Conservation (phyloP, 2,329 filamentous ascomycete species). For the Ophiostoma tasmaniense region DNA sequence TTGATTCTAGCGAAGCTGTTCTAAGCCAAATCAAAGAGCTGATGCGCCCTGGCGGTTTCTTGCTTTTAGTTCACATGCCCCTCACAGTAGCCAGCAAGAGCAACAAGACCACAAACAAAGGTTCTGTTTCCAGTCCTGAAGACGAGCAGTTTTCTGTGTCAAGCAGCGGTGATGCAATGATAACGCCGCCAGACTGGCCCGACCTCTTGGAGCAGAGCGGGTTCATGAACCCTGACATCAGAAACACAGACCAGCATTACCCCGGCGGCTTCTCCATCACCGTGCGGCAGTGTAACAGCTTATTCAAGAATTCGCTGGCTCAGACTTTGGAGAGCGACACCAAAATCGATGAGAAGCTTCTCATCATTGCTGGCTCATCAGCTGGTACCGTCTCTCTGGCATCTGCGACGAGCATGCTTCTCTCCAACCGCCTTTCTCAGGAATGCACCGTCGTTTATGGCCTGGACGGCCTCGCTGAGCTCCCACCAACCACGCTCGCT, state of each 20-base stretch:
- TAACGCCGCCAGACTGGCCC: slow-evolving; percentile 29
- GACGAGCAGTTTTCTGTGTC: neutral
- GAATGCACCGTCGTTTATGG: neutral
- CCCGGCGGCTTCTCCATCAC: slow-evolving; percentile 30
- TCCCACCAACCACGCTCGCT: neutral
- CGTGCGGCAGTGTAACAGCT: slow-evolving; percentile 30
- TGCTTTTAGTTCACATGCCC: slow-evolving; percentile 26
- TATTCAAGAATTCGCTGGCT: slow-evolving; percentile 18
- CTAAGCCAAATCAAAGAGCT: slow-evolving; percentile 19
- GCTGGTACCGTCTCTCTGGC: neutral
- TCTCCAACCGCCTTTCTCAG: neutral
- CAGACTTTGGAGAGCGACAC: neutral
- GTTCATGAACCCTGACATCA: slow-evolving; percentile 26
- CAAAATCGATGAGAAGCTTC: neutral
- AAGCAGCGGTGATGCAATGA: neutral
- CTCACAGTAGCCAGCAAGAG: neutral
- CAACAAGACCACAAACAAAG: neutral
- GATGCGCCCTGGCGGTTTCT: slow-evolving; percentile 28
- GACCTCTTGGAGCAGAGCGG: slow-evolving; percentile 28
- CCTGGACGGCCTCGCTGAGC: slow-evolving; percentile 24
- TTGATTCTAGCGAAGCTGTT: slow-evolving; percentile 6
- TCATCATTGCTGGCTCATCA: neutral
- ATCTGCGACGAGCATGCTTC: neutral
- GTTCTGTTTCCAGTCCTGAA: neutral
- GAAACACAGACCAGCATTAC: slow-evolving; percentile 28